Base-by-base conservation (phyloP, 75 land plant species). In the Sequoiadendron giganteum region DNA sequence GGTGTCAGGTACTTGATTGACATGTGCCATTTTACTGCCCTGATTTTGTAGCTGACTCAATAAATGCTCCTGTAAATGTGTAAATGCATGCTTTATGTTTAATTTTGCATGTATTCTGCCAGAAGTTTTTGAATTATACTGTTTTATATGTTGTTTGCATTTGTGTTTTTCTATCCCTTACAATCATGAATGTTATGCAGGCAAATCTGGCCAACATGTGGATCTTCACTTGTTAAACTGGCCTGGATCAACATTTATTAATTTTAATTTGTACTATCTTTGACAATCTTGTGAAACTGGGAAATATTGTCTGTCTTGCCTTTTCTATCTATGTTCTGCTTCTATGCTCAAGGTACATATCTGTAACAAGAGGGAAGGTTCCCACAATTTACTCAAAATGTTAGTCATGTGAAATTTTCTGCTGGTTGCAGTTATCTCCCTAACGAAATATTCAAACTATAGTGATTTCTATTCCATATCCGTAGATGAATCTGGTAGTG, bases 161-260 rank as follows among this genome's bases (percentile, higher is more conserved):
- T 45, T 81, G 48, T 81, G 48, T 80, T 80, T 21, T 45, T 43
- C 7, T 45, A 45, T 42, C 45, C 84, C 84, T 82, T 45, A 82
- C 52, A 32, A 82, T 82, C 84, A 82, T 47, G 32, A 82, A 82
- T 82, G 84, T 82, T 82, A 45, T 82, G 84, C 84, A 82, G 84
- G 84, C 30, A 47, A n/a, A 45, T 82, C 5, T 82, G 49, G 84
- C 52, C 49, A 82, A 45, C 28, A 19, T 47, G 28, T 82, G 84
- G 84, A 47, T 82, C 32, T 47, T 82, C 48, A 28, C 84, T 82
- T 82, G 30, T n/a, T 82, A 40, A 82, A 47, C 25, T 82, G 45
- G 82, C 9, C 47, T 28, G 25, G 45, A 82, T 45, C 43, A 47
- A 82, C 30, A 47, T n/a, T 25, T 10, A 82, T 47, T 47, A 10